Percentiles rank a stretch among this genome's conserved stretches.
Conservation (phyloP, 1,284 basidiomycete genomes). For the Mrakiaceae sp. region DNA sequence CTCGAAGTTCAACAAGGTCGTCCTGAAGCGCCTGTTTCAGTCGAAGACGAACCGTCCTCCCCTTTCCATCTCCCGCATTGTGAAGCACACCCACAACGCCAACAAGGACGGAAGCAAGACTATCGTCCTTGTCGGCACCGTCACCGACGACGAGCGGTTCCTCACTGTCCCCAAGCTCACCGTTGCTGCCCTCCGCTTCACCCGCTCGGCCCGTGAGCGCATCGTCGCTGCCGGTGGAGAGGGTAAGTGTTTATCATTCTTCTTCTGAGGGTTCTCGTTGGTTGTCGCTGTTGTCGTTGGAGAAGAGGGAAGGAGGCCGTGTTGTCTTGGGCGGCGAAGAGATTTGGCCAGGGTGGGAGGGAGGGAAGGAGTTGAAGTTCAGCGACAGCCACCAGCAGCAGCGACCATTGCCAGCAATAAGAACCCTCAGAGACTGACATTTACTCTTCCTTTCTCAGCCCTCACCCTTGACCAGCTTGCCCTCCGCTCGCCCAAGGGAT, state of each 20-base stretch:
- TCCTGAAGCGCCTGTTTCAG: conserved; percentile 94
- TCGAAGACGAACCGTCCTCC: conserved; percentile 97
- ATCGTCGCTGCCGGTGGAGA: conserved; percentile 95
- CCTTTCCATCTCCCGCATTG: conserved; percentile 80
- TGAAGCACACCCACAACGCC: conserved; percentile 62
- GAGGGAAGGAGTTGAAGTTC: no score
- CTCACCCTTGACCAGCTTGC: conserved; percentile 97
- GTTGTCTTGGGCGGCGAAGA: no score
- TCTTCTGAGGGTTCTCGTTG: background rate
- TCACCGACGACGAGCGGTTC: conserved; percentile 94
- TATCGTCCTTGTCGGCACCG: conserved; percentile 79
- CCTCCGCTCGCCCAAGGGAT: conserved; percentile 80
- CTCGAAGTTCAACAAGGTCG: conserved; percentile 91
- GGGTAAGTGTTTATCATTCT: conserved; percentile 26
- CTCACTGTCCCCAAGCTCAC: conserved; percentile 79
- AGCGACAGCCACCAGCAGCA: no score
- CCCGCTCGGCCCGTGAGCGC: conserved; percentile 80
- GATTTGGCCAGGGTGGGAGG: no score
- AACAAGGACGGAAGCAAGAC: conserved; percentile 67
- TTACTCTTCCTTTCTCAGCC: conserved; percentile 20
- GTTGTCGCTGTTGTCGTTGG: background rate
- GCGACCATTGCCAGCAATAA: no score
- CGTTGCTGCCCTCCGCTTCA: conserved; percentile 92
- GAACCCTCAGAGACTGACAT: background rate
- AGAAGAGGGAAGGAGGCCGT: no score